Conservation (phyloP, 306 rosid species). For the Purshia tridentata region DNA sequence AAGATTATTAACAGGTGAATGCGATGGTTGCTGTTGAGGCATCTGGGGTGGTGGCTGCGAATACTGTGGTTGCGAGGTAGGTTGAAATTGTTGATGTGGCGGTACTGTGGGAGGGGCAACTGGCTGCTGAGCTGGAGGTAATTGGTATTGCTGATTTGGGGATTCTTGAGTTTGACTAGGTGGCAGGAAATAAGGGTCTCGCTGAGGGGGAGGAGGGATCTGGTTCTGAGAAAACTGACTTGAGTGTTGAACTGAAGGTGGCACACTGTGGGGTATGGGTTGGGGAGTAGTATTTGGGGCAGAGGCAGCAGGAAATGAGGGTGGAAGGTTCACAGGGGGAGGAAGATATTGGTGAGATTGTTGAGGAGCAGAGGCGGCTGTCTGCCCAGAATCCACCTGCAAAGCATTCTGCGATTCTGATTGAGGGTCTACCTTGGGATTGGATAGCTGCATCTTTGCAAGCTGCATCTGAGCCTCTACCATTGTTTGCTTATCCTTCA, state of each 20-base stretch:
- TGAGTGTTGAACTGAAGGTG: constrained; percentile 51
- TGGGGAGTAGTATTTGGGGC: constrained; percentile 68
- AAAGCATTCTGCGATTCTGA: constrained; percentile 37
- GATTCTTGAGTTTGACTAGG: constrained; percentile 64
- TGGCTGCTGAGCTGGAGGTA: constrained; percentile 54
- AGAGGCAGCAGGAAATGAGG: constrained; percentile 46
- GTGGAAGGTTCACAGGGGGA: constrained; percentile 42
- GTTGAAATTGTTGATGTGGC: constrained; percentile 62
- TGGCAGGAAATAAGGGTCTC: constrained; percentile 58
- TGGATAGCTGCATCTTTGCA: constrained; percentile 54
- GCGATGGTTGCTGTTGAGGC: constrained; percentile 60
- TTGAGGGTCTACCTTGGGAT: constrained; percentile 40
- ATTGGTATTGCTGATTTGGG: constrained; percentile 63
- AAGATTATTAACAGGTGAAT: constrained; percentile 43
- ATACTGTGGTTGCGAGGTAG: constrained; percentile 55
- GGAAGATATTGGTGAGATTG: constrained; percentile 61
- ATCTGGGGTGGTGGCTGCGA: constrained; percentile 52
- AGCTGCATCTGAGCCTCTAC: constrained; percentile 62
- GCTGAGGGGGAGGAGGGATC: constrained; percentile 56
- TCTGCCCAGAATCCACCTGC: constrained; percentile 43
- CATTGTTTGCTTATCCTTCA: constrained; percentile 70
- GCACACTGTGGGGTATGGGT: constrained; percentile 47
- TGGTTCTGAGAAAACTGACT: constrained; percentile 64
- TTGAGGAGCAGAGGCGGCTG: constrained; percentile 55
- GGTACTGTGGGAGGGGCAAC: constrained; percentile 50